These are phyloP conservation scores for Diaporthe nobilis DNA, from an alignment of 2,329 filamentous ascomycete species.

Conservation along the genomic window DNA sequence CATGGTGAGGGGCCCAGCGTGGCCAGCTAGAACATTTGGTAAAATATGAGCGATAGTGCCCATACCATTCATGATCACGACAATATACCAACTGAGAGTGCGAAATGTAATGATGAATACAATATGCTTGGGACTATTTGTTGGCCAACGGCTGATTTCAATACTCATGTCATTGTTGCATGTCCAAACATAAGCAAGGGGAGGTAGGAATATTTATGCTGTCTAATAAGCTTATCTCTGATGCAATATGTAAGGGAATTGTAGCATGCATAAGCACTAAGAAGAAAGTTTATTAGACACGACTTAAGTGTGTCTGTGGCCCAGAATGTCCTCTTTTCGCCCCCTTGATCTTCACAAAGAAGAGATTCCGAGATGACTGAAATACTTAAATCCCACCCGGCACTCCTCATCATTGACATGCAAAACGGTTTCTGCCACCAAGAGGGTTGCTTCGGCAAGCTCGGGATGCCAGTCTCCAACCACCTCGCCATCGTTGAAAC, in stretches of 20 bases:
- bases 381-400: neutral
- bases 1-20: no score
- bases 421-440: constrained; percentile 1
- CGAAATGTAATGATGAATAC: no score
- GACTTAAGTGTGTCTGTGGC: neutral
- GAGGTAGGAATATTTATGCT: no score
- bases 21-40: no score
- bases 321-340: neutral
- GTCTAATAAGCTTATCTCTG: no score
- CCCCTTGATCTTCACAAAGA: neutral
- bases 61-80: no score
- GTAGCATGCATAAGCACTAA: neutral
- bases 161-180: no score
- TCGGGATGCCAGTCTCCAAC: constrained; percentile 10
- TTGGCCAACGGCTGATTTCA: no score
- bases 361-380: neutral
- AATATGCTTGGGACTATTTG: no score
- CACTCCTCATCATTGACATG: constrained; percentile 1
- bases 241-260: neutral
- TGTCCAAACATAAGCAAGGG: no score
- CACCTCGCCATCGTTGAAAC: constrained; percentile 9
- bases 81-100: no score
- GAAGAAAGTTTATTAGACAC: neutral
- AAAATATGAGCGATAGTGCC: no score
- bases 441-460: constrained; percentile 3